Evolutionary conservation across 2,329 filamentous ascomycete genomes (phyloP).

Genomic region (Zarea fungicola): DNA sequence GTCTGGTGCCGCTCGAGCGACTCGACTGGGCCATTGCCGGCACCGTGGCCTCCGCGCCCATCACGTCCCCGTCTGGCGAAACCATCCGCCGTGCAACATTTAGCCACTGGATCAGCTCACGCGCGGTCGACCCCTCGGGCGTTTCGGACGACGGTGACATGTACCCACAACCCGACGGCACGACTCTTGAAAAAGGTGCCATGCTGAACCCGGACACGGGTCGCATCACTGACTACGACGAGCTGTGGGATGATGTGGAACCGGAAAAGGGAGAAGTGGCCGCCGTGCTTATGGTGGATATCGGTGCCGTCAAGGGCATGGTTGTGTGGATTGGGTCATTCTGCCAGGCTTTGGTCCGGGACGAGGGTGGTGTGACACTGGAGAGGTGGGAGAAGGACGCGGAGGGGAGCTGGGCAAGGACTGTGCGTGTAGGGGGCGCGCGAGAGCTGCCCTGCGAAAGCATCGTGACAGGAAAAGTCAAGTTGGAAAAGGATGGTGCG

Average conservation of each 20-base stretch:
- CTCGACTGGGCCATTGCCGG: slow-evolving; percentile 66
- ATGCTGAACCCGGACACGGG: slow-evolving; percentile 57
- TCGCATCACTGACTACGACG: slow-evolving; percentile 53
- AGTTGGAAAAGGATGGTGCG: slow-evolving; percentile 16
- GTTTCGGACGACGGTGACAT: slow-evolving; percentile 53
- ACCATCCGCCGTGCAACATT: slow-evolving; percentile 39
- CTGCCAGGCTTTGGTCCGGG: slow-evolving; percentile 51
- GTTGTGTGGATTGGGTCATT: slow-evolving; percentile 49
- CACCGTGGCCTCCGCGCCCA: slow-evolving; percentile 35
- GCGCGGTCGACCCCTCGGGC: slow-evolving; percentile 31
- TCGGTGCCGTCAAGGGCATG: slow-evolving; percentile 38
- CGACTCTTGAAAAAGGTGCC: slow-evolving; percentile 50
- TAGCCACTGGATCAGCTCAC: slow-evolving; percentile 57
- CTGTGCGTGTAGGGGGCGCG: slow-evolving; percentile 30
- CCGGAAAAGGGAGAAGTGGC: slow-evolving; percentile 23
- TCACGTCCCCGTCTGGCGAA: slow-evolving; percentile 22
- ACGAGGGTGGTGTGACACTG: slow-evolving; percentile 35
- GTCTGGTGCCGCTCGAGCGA: slow-evolving; percentile 18
- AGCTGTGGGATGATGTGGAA: slow-evolving; percentile 54
- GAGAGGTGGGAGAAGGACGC: slow-evolving; percentile 50
- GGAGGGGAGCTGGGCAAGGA: slow-evolving; percentile 29
- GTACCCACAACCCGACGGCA: slow-evolving; percentile 36
- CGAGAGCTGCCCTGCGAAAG: slow-evolving; percentile 30
- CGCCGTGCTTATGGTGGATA: slow-evolving; percentile 37
- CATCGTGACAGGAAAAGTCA: slow-evolving; percentile 15